Evolutionary conservation across 23 red algal genomes (phyloP).

Genomic region (Agarophyton chilense): DNA sequence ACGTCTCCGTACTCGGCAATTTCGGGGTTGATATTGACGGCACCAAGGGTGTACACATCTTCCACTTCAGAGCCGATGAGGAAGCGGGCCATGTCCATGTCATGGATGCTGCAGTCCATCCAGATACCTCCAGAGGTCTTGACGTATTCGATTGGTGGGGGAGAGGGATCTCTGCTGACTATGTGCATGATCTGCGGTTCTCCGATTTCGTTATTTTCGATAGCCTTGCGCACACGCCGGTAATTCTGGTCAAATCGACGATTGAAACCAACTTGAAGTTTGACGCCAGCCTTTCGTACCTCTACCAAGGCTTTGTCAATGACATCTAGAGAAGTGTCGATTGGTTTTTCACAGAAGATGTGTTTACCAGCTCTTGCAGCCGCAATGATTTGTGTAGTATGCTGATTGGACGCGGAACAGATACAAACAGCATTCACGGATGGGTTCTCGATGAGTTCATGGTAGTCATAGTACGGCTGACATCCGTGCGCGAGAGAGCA

Average conservation of each 20-base stretch:
- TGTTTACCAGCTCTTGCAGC: conserved; percentile 97
- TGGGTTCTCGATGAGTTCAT: conserved; percentile 91
- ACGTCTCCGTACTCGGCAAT: conserved; percentile 94
- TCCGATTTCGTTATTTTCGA: conserved; percentile 90
- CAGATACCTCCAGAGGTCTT: conserved; percentile 97
- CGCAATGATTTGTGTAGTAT: conserved; percentile 94
- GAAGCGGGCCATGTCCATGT: conserved; percentile 99
- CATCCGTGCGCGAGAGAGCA: conserved; percentile 93
- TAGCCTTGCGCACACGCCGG: conserved; percentile 77
- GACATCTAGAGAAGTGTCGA: conserved; percentile 86
- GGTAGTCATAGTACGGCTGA: conserved; percentile 94
- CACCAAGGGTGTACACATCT: conserved; percentile 93
- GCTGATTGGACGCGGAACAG: conserved; percentile 95
- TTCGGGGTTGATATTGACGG: conserved; percentile 78
- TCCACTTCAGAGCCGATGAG: conserved; percentile 97
- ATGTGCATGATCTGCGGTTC: conserved; percentile 97
- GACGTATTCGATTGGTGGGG: conserved; percentile 94
- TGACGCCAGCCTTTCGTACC: conserved; percentile 93
- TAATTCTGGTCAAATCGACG: conserved; percentile 99
- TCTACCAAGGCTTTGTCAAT: conserved; percentile 92
- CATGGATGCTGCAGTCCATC: conserved; percentile 99
- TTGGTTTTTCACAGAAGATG: conserved; percentile 99
- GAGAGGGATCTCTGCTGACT: conserved; percentile 86
- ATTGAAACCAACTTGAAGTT: conserved; percentile 99
- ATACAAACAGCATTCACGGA: conserved; percentile 96